Percentiles rank a stretch among this genome's conserved stretches.
These are phyloP conservation scores for Phytopythium oedochilum DNA, from an alignment of 352 stramenopile species.

Conservation along the genomic window DNA sequence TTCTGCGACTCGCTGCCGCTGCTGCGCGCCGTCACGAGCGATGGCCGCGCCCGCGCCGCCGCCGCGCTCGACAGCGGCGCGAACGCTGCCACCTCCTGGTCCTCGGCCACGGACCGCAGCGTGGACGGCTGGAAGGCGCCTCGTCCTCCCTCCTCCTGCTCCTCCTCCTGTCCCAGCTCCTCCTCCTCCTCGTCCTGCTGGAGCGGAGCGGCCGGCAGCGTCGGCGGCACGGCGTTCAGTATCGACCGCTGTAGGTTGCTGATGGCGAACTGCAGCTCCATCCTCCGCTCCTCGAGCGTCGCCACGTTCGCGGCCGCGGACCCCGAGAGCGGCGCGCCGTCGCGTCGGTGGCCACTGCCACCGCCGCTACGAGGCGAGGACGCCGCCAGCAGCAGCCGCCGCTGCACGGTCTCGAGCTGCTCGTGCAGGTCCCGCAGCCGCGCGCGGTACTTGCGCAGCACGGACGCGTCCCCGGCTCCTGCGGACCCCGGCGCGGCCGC, in stretches of 20 bases:
- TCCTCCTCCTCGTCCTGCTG: slow-evolving; percentile 22
- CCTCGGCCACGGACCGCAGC: slow-evolving; percentile 13
- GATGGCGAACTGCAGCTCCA: slow-evolving; percentile 74
- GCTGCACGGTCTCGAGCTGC: slow-evolving; percentile 54
- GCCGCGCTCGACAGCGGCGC: slow-evolving; percentile 8
- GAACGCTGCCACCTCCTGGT: slow-evolving; percentile 3
- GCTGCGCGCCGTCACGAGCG: slow-evolving; percentile 22
- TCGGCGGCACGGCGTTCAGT: slow-evolving; percentile 46
- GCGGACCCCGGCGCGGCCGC: background rate
- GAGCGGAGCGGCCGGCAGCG: slow-evolving; percentile 7
- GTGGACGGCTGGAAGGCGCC: slow-evolving; percentile 15
- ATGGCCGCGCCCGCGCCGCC: slow-evolving; percentile 8
- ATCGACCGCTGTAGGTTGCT: slow-evolving; percentile 82
- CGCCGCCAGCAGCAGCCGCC: slow-evolving; percentile 8
- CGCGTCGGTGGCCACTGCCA: too few species aligned
- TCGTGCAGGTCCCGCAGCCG: slow-evolving; percentile 62
- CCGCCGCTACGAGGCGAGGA: slow-evolving; percentile 16
- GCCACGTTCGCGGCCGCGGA: slow-evolving; percentile 15
- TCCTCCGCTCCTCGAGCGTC: slow-evolving; percentile 48
- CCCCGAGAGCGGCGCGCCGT: slow-evolving; percentile 11
- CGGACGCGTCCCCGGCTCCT: slow-evolving; percentile 28
- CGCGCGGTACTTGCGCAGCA: slow-evolving; percentile 63
- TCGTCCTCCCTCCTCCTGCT: slow-evolving; percentile 16
- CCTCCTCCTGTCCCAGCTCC: too few species aligned
- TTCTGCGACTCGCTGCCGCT: slow-evolving; percentile 25